Percentiles rank a stretch among this genome's conserved stretches.
These are phyloP conservation scores for Gillenia trifoliata DNA, from an alignment of 306 rosid species.

Conservation along the genomic window DNA sequence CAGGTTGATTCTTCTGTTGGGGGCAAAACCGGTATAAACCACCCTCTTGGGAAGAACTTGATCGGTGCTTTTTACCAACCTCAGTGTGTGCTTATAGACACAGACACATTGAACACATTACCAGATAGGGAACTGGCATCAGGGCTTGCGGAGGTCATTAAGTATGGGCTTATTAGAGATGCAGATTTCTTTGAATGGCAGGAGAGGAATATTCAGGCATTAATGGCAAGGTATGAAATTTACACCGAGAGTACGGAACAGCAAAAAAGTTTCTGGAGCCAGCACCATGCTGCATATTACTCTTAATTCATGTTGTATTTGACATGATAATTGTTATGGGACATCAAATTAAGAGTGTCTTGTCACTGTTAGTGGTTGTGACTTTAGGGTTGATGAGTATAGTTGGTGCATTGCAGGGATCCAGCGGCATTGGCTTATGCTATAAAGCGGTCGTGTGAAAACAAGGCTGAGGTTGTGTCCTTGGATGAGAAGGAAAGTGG, in stretches of 20 bases:
- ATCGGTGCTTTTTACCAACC: slow-evolving; percentile 97
- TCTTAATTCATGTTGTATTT: slow-evolving; percentile 7
- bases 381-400: neutral
- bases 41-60: slow-evolving; percentile 86
- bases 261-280: neutral
- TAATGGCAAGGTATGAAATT: slow-evolving; percentile 63
- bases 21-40: slow-evolving; percentile 96
- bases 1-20: slow-evolving; percentile 99
- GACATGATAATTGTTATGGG: slow-evolving; percentile 11
- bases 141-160: slow-evolving; percentile 88
- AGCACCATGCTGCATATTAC: neutral
- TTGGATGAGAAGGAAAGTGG: slow-evolving; percentile 96
- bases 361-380: neutral
- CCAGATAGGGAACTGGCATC: slow-evolving; percentile 93
- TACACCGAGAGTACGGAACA: neutral
- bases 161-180: slow-evolving; percentile 91
- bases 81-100: slow-evolving; percentile 87
- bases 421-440: slow-evolving; percentile 78
- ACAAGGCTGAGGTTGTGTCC: slow-evolving; percentile 93
- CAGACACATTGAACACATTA: slow-evolving; percentile 67
- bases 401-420: slow-evolving; percentile 55
- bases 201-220: slow-evolving; percentile 73
- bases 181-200: slow-evolving; percentile 93
- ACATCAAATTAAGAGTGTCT: neutral
- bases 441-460: slow-evolving; percentile 91